phyloP scores from a whole-genome alignment of 768 basidiomycete species.

The Lentinula edodes region DNA sequence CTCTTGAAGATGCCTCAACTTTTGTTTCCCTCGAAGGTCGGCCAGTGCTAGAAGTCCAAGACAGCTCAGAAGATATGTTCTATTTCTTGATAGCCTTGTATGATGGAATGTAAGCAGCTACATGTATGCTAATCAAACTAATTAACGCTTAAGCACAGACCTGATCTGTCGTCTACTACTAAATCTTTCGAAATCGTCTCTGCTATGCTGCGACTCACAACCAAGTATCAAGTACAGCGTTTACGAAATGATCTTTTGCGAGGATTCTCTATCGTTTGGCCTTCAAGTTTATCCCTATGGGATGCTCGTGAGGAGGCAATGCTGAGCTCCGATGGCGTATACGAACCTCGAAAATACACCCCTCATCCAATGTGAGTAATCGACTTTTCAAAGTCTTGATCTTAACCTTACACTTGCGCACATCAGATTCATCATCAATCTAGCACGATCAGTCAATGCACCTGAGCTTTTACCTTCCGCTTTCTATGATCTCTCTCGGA shows the following conservation, averaged over 20 bases:
- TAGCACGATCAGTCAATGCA: slow-evolving; percentile 53
- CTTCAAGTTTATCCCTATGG: slow-evolving; percentile 58
- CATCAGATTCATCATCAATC: slow-evolving; percentile 56
- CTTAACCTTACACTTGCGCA: not conserved
- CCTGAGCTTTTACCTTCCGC: slow-evolving; percentile 64
- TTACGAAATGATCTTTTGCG: slow-evolving; percentile 54
- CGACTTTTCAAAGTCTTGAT: slow-evolving; percentile 5
- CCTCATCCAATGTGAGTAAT: slow-evolving; percentile 65
- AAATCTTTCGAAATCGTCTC: slow-evolving; percentile 49
- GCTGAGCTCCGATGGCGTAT: slow-evolving; percentile 42
- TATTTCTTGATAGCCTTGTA: slow-evolving; percentile 61
- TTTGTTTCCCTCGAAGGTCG: slow-evolving; percentile 46
- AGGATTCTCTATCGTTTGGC: slow-evolving; percentile 51
- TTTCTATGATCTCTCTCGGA: slow-evolving; percentile 77
- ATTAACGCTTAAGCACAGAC: slow-evolving; percentile 22
- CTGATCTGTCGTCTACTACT: slow-evolving; percentile 39
- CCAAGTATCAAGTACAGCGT: slow-evolving; percentile 56
- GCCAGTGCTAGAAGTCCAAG: slow-evolving; percentile 49
- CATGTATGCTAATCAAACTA: not conserved
- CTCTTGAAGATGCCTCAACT: slow-evolving; percentile 19
- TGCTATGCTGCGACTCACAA: slow-evolving; percentile 55
- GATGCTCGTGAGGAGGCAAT: slow-evolving; percentile 59
- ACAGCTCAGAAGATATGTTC: slow-evolving; percentile 50
- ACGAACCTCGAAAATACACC: slow-evolving; percentile 47
- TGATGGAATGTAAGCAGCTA: slow-evolving; percentile 56